phyloP scores from a whole-genome alignment of 768 basidiomycete species.

The Lactifluus hygrophoroides region DNA sequence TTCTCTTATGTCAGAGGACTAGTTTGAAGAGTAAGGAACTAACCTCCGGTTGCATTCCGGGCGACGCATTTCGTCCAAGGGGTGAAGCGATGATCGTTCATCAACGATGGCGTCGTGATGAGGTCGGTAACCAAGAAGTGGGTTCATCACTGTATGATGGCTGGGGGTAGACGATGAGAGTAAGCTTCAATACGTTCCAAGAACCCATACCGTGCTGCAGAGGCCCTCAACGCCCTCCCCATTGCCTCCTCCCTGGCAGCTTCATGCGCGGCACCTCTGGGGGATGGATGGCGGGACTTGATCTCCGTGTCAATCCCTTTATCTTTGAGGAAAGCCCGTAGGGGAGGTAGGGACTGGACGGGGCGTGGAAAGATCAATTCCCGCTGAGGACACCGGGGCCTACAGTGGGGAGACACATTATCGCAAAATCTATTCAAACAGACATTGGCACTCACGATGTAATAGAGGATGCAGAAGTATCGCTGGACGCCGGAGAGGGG shows the following conservation, averaged over 20 bases:
- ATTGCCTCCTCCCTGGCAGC: conserved; percentile 15
- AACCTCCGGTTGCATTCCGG: conserved; percentile 1
- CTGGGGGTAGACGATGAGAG: background rate
- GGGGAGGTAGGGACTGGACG: conserved; percentile 16
- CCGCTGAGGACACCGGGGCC: conserved; percentile 4
- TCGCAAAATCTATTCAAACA: background rate
- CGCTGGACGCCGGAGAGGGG: conserved; percentile 13
- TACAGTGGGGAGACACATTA: background rate
- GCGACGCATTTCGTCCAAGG: background rate
- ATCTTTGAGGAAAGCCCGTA: conserved; percentile 15
- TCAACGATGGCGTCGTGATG: background rate
- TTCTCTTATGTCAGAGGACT: background rate
- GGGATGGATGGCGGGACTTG: background rate
- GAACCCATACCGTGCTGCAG: conserved; percentile 12
- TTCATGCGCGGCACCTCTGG: conserved; percentile 3
- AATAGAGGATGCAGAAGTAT: conserved; percentile 9
- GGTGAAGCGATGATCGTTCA: background rate
- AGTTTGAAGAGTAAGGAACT: background rate
- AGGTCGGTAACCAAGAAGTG: background rate
- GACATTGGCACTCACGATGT: conserved; percentile 2
- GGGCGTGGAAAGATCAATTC: conserved; percentile 6
- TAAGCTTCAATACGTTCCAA: background rate
- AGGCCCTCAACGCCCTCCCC: conserved; percentile 10
- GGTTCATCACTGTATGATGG: background rate
- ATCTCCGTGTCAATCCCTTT: conserved; percentile 14